phyloP scores from a whole-genome alignment of 1,284 basidiomycete species.

The Rhizoctonia solani region DNA sequence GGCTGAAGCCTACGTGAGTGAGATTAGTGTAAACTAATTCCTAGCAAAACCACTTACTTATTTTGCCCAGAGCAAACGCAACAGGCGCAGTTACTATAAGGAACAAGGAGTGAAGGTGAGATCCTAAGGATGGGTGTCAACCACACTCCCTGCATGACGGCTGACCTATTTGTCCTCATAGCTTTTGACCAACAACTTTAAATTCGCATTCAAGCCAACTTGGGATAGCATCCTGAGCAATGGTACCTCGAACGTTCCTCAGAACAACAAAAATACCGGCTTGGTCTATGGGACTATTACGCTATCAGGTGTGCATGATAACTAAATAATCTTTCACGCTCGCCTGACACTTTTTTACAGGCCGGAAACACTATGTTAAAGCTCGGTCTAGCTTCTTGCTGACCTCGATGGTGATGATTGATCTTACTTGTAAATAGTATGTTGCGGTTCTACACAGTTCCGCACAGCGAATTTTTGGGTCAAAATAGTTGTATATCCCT shows the following conservation, averaged over 20 bases:
- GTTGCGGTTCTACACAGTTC: no score
- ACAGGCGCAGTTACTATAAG: slow-evolving; percentile 51
- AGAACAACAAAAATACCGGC: slow-evolving; percentile 60
- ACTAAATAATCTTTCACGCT: not conserved
- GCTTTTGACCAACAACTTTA: slow-evolving; percentile 58
- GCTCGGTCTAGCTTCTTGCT: slow-evolving; percentile 23
- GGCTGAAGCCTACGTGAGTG: slow-evolving; percentile 48
- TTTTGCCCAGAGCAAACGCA: slow-evolving; percentile 45
- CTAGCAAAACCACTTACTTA: not conserved
- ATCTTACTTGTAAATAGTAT: no score
- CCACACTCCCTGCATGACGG: not conserved
- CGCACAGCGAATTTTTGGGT: no score
- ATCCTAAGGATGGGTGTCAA: slow-evolving; percentile 29
- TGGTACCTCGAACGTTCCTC: slow-evolving; percentile 64
- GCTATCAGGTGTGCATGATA: slow-evolving; percentile 7
- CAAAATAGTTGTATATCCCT: no score
- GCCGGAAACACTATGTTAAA: slow-evolving; percentile 33
- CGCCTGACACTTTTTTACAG: not conserved
- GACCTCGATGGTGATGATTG: no score
- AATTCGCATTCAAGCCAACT: slow-evolving; percentile 54
- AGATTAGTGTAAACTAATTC: not conserved
- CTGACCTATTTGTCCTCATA: slow-evolving; percentile 40
- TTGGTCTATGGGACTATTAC: slow-evolving; percentile 55
- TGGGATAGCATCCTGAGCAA: slow-evolving; percentile 69
- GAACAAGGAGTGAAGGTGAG: slow-evolving; percentile 55